Evolutionary conservation across 2,329 filamentous ascomycete genomes (phyloP), one percentile per base, ranked within the genome.

Genomic region (Dothideomycetes sp.): DNA sequence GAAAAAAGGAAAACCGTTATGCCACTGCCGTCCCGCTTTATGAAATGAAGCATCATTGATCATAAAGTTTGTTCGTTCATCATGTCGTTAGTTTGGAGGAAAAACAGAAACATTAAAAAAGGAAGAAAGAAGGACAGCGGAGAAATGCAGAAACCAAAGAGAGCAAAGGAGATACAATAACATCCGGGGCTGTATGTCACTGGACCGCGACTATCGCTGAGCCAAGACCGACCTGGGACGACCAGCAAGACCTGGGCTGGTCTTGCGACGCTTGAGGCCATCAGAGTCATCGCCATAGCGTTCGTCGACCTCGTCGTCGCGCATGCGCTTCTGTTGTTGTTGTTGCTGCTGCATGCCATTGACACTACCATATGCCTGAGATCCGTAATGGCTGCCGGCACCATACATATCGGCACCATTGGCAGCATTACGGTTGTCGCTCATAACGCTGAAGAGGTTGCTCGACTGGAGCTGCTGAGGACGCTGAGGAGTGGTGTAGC

Each of bases 371-470:
- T 88, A 85, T 8, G 74, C 74, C 17, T 82, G 71, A 5, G 80
- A 74, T 28, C 57, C 53, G 3, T 47, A 45, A 33, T 57, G 57
- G 8, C 50, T 51, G 50, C 93, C 84, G 35, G 73, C 73, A 15
- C 72, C 64, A 24, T 58, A 56, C n/a, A 55, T 49, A 10, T 76
- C 63, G 20, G 70, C 72, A n/a, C 81, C 81, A 50, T 84, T 85
- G 13, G 74, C 67, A 9, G 76, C 62, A 20, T 70, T 64, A 18
- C 84, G 76, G 45, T 85, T 82, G 57, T 84, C 86, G 59, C 82
- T 88, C 67, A 94, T 87, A 47, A 93, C 82, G 61, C 80, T 93
- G 70, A 94, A 94, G 36, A 94, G 68, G 57, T 79, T 93, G 68
- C 84, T 88, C 1, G 84, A 80, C 3, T 82, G 73, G 45, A 78